Evolutionary conservation across 345 rosid species (phyloP).

Genomic region (Bruguiera gymnorhiza): DNA sequence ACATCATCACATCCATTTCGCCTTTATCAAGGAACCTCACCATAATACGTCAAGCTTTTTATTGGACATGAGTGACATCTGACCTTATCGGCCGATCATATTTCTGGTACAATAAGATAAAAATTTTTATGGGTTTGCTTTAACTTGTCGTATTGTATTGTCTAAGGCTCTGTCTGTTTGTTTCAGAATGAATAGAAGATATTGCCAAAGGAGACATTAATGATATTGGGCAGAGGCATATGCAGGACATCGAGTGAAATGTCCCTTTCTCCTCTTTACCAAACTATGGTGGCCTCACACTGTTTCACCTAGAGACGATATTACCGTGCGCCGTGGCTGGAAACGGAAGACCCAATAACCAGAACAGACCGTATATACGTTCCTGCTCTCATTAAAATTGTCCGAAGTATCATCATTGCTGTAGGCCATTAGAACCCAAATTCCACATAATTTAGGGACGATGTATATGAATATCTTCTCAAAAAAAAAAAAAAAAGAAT

Average conservation of each 20-base stretch:
- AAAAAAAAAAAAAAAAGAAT: background rate
- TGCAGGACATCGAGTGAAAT: background rate
- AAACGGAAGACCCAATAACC: background rate
- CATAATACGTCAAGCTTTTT: slow-evolving; percentile 28
- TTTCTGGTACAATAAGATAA: background rate
- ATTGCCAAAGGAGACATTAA: background rate
- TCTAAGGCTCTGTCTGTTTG: background rate
- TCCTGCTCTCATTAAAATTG: no score
- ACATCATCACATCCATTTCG: slow-evolving; percentile 24
- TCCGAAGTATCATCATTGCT: background rate
- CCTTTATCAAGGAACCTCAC: slow-evolving; percentile 18
- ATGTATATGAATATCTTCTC: no score
- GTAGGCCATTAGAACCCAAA: background rate
- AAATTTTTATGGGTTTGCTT: background rate
- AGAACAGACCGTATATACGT: background rate
- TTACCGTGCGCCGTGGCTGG: background rate
- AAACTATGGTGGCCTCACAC: no score
- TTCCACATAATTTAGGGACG: background rate
- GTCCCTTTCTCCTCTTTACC: background rate
- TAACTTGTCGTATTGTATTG: background rate
- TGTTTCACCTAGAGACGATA: no score
- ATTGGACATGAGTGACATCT: slow-evolving; percentile 18
- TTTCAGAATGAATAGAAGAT: background rate
- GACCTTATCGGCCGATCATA: slow-evolving; percentile 3
- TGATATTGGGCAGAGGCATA: background rate